Conservation (phyloP, 192 early-diverging fungal species). For the Coemansia brasiliensis region DNA sequence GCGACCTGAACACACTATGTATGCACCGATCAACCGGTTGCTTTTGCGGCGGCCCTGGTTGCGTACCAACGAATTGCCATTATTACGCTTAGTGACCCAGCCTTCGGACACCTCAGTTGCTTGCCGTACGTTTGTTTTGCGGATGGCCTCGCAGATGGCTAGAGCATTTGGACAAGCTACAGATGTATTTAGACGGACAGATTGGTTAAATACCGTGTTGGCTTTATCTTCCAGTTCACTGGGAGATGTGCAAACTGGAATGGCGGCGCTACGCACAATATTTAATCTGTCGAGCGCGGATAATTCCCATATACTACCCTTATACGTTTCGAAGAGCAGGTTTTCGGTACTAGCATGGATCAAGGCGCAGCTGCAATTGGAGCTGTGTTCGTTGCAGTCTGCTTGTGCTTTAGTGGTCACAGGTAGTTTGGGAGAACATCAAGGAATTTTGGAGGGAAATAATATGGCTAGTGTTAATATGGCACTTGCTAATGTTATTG, state of each 20-base stretch:
- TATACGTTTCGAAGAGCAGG: slow-evolving; percentile 31
- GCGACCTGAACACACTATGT: slow-evolving; percentile 48
- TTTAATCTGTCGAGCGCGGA: slow-evolving; percentile 33
- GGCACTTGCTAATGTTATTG: slow-evolving; percentile 29
- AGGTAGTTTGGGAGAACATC: neutral
- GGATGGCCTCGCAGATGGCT: slow-evolving; percentile 36
- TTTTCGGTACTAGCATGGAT: slow-evolving; percentile 46
- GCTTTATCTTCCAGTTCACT: slow-evolving; percentile 32
- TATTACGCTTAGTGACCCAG: slow-evolving; percentile 23
- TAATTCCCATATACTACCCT: slow-evolving; percentile 23
- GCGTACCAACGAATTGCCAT: slow-evolving; percentile 25
- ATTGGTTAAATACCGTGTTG: slow-evolving; percentile 24
- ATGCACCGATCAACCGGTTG: slow-evolving; percentile 23
- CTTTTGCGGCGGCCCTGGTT: slow-evolving; percentile 33
- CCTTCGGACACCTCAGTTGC: slow-evolving; percentile 6
- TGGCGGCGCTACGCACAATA: slow-evolving; percentile 25
- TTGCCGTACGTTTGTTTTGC: slow-evolving; percentile 29
- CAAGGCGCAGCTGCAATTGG: slow-evolving; percentile 28
- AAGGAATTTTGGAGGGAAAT: slow-evolving; percentile 7
- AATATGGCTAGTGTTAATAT: no score
- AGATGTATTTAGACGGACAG: slow-evolving; percentile 16
- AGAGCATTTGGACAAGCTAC: slow-evolving; percentile 24
- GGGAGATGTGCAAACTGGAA: slow-evolving; percentile 38
- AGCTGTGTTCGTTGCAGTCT: slow-evolving; percentile 23
- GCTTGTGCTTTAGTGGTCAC: neutral